Evolutionary conservation across 2,329 filamentous ascomycete species (phyloP).

Genomic region (Diplodia seriata): DNA sequence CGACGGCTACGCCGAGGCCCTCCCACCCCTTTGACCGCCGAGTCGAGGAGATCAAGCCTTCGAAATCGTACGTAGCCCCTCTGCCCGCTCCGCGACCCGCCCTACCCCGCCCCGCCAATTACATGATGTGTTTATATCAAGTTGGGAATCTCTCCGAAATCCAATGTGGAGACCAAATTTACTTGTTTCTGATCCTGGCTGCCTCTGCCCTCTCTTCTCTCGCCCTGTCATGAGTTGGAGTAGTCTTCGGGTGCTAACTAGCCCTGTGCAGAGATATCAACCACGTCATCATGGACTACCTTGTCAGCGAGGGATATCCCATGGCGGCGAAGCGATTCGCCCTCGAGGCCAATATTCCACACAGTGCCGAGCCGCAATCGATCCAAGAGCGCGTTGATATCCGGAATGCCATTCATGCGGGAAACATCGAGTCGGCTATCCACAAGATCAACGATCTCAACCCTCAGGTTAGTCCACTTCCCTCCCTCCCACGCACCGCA

Average conservation of each 20-base stretch:
- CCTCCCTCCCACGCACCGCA: not conserved
- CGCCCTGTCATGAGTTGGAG: conserved; percentile 12
- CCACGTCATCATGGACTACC: conserved; percentile 91
- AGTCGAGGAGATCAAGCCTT: conserved; percentile 82
- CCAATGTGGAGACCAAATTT: conserved; percentile 88
- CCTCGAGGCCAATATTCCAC: conserved; percentile 85
- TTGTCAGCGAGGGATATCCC: conserved; percentile 94
- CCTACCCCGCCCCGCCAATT: conserved; percentile 30
- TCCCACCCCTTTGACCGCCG: conserved; percentile 80
- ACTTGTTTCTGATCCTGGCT: conserved; percentile 71
- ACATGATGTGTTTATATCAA: conserved; percentile 89
- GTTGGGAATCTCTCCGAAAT: conserved; percentile 99
- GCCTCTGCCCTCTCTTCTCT: conserved; percentile 37
- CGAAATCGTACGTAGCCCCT: conserved; percentile 76
- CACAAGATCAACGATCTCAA: conserved; percentile 87
- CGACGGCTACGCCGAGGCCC: conserved; percentile 70
- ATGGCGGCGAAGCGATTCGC: conserved; percentile 93
- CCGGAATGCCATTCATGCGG: conserved; percentile 81
- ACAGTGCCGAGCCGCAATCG: conserved; percentile 72
- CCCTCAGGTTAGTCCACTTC: conserved; percentile 73
- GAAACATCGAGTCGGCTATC: conserved; percentile 85
- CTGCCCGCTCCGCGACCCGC: conserved; percentile 45
- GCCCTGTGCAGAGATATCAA: conserved; percentile 80
- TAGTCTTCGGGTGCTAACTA: conserved; percentile 39
- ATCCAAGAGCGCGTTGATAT: conserved; percentile 84